Percentiles rank a stretch among this genome's conserved stretches.
phyloP scores from a whole-genome alignment of 352 stramenopile species.

The Lagenidium sp. region DNA sequence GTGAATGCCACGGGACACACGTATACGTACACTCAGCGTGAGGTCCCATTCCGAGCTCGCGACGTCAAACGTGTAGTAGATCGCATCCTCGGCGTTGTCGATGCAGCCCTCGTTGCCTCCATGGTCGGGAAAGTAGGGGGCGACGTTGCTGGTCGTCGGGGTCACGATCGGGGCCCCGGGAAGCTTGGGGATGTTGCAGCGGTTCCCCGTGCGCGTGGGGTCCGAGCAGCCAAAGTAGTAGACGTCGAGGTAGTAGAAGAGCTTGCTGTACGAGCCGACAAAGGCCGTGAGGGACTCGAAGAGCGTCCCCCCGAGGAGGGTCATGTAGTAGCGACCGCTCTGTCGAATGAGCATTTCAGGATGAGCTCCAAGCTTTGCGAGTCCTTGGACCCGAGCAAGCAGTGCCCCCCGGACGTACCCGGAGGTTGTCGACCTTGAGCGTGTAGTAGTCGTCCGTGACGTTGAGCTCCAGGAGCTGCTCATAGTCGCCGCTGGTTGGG shows the following conservation, averaged over 20 bases:
- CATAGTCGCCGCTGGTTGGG: slow-evolving; percentile 13
- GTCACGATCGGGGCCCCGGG: neutral
- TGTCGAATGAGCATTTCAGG: neutral
- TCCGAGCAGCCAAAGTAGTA: slow-evolving; percentile 18
- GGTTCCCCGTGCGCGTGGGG: slow-evolving; percentile 1
- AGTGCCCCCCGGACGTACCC: no score
- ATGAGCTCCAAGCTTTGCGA: neutral
- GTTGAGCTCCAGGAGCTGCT: slow-evolving; percentile 13
- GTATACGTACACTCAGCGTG: slow-evolving; percentile 9
- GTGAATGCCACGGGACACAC: no score
- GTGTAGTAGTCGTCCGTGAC: slow-evolving; percentile 5
- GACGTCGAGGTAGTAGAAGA: slow-evolving; percentile 18
- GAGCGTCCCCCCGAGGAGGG: slow-evolving; percentile 7
- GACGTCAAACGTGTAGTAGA: slow-evolving; percentile 15
- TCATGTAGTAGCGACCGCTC: slow-evolving; percentile 15
- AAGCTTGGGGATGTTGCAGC: slow-evolving; percentile 6
- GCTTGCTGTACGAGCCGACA: slow-evolving; percentile 4
- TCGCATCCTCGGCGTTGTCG: neutral
- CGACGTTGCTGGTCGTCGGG: neutral
- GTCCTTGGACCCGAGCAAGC: no score
- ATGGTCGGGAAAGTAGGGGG: slow-evolving; percentile 3
- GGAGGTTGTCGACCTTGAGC: slow-evolving; percentile 13
- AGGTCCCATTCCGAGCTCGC: slow-evolving; percentile 11
- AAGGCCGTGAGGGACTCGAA: slow-evolving; percentile 18
- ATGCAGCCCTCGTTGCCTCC: slow-evolving; percentile 9